Base-by-base conservation (phyloP, 345 rosid species). In the Gossypium turneri region DNA sequence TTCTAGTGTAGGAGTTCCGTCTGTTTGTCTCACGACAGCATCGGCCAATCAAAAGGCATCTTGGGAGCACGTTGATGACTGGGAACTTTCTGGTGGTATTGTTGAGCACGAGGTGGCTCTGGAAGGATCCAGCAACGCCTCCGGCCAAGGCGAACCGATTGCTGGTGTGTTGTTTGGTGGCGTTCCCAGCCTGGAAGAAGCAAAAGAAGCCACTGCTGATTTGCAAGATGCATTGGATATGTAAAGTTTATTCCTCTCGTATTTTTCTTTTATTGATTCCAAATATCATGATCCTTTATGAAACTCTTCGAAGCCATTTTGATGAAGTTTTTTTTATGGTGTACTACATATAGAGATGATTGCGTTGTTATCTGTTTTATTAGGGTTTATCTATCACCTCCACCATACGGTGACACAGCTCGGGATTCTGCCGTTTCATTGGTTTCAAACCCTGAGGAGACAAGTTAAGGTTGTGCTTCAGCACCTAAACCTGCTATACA, bases 341-440 rank as follows among this genome's bases (percentile, higher is more conserved):
- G 12, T 45, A 45, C 50, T 9, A 16, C 17, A 7, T 7, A 41
- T 9, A 16, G 7, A n/a, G 9, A 10, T 12, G 16, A 41, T 43
- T 65, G 12, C 7, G 8, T 43, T 9, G 1, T 55, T 38, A 38
- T 25, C 7, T 12, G 1, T 47, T 59, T 59, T 51, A 12, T 5
- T 82, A 85, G 94, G 85, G 83, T 82, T 20, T 90, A 72, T 82
- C 25, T 81, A 59, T 83, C 84, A 24, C 74, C 90, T 44, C 38
- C 86, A 25, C 73, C 61, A 41, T 67, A 73, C 7, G 64, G 57
- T 10, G 44, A 0, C 0, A 0, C 29, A 60, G 76, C 75, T 76
- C 80, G 78, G 66, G 72, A 27, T 9, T 79, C 86, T 3, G 72
- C 51, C 72, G 72, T 78, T 74, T 12, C 79, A 12, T 38, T 43